These are phyloP conservation scores for Phytophthora sp. DNA, from an alignment of 352 stramenopile species.

Conservation along the genomic window DNA sequence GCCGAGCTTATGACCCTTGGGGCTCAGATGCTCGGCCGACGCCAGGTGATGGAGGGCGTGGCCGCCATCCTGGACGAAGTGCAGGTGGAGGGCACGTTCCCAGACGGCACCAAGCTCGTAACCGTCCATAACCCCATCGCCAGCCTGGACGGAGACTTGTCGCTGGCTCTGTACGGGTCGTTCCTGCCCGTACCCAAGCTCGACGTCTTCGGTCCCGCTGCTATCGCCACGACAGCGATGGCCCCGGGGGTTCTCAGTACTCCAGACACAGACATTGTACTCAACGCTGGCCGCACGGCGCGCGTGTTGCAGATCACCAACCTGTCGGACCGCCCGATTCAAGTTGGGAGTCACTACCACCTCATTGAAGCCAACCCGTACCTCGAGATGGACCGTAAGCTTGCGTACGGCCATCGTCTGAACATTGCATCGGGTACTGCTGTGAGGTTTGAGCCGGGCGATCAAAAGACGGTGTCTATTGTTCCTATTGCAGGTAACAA, in stretches of 20 bases:
- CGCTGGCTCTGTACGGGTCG: slow-evolving; percentile 93
- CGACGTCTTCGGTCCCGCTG: slow-evolving; percentile 54
- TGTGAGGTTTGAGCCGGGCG: slow-evolving; percentile 96
- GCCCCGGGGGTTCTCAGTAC: slow-evolving; percentile 69
- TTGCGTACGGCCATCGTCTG: slow-evolving; percentile 92
- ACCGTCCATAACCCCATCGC: slow-evolving; percentile 95
- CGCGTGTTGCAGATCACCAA: slow-evolving; percentile 94
- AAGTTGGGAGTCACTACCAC: slow-evolving; percentile 95
- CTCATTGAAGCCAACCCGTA: slow-evolving; percentile 96
- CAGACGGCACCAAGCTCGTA: slow-evolving; percentile 97
- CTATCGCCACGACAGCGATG: slow-evolving; percentile 21
- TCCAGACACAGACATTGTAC: slow-evolving; percentile 64
- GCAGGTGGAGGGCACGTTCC: slow-evolving; percentile 98
- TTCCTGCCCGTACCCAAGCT: slow-evolving; percentile 93
- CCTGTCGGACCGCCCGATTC: slow-evolving; percentile 94
- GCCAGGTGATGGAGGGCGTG: slow-evolving; percentile 95
- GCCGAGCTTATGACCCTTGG: slow-evolving; percentile 90
- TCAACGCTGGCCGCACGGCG: slow-evolving; percentile 85
- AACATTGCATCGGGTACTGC: slow-evolving; percentile 94
- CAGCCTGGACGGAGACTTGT: slow-evolving; percentile 89
- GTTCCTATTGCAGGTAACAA: slow-evolving; percentile 92
- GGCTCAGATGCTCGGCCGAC: slow-evolving; percentile 83
- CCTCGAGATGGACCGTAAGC: slow-evolving; percentile 94
- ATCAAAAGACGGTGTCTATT: slow-evolving; percentile 95
- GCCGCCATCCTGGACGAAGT: slow-evolving; percentile 91